These are phyloP conservation scores for Phoma herbarum DNA, from an alignment of 2,329 filamentous ascomycete genomes.

Conservation along the genomic window DNA sequence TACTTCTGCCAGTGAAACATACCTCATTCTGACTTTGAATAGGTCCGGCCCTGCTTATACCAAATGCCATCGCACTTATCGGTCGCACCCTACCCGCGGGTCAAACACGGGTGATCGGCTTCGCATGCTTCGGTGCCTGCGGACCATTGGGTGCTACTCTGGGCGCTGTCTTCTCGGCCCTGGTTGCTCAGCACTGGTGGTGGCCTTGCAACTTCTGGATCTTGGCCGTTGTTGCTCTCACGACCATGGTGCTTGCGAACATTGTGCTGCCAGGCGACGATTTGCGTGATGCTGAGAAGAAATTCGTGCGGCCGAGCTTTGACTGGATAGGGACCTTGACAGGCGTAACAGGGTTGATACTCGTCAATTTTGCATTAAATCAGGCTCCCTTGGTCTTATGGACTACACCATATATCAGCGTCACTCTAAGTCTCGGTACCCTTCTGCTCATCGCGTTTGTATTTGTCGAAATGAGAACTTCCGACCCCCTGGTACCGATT, in stretches of 20 bases:
- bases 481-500: background rate
- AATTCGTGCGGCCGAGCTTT: background rate
- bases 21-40: background rate
- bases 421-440: background rate
- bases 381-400: conserved; percentile 1
- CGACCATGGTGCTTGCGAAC: background rate
- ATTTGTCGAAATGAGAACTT: background rate
- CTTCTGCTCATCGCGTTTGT: background rate
- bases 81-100: background rate
- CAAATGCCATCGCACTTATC: background rate
- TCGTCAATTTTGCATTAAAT: conserved; percentile 4
- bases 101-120: background rate
- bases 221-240: background rate
- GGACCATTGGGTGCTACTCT: conserved; percentile 1
- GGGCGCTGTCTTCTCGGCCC: conserved; percentile 1
- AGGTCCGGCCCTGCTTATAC: background rate
- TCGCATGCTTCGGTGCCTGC: background rate
- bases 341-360: conserved; percentile 1
- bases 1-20: background rate
- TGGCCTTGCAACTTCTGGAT: conserved; percentile 6
- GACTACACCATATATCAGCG: background rate
- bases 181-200: conserved; percentile 4
- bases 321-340: background rate
- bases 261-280: background rate
- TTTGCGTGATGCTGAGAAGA: background rate